Percentiles rank a stretch among this genome's conserved stretches.
These are phyloP conservation scores for Erysimum cheiranthoides DNA, from an alignment of 345 rosid species.

Conservation along the genomic window DNA sequence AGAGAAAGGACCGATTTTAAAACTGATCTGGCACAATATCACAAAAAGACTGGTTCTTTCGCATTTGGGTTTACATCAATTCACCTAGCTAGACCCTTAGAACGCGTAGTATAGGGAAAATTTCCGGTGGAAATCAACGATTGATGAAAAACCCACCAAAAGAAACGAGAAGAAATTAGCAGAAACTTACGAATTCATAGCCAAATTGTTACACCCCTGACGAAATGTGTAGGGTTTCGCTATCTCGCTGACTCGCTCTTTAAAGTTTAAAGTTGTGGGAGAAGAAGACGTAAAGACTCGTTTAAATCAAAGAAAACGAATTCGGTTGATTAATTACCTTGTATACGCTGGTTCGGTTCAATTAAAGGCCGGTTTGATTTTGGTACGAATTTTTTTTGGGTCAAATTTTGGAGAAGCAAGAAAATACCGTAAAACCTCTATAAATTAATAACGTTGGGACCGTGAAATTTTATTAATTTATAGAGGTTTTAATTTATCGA, in stretches of 20 bases:
- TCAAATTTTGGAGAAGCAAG: too few species aligned
- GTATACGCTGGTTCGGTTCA: not conserved
- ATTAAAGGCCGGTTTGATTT: conserved; percentile 39
- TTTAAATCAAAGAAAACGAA: not conserved
- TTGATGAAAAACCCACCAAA: not conserved
- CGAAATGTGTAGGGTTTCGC: conserved; percentile 18
- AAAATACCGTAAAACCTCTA: too few species aligned
- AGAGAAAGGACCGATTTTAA: not conserved
- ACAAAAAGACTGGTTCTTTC: not conserved
- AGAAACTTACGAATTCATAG: conserved; percentile 15
- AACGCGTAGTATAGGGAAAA: not conserved
- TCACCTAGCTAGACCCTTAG: not conserved
- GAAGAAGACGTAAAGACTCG: not conserved
- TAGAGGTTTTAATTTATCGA: too few species aligned
- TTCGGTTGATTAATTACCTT: not conserved
- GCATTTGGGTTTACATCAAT: conserved; percentile 22
- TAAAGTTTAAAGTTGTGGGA: not conserved
- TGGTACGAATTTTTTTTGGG: not conserved
- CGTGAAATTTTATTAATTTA: too few species aligned
- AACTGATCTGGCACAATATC: not conserved
- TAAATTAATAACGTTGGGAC: too few species aligned
- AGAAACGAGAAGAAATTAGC: not conserved
- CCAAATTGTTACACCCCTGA: conserved; percentile 11
- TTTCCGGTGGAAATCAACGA: not conserved
- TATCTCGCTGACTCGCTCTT: too few species aligned